Percentiles rank a stretch among this genome's conserved stretches.
Conservation (phyloP, 805 yeast species). For the Candida andamanensis region DNA sequence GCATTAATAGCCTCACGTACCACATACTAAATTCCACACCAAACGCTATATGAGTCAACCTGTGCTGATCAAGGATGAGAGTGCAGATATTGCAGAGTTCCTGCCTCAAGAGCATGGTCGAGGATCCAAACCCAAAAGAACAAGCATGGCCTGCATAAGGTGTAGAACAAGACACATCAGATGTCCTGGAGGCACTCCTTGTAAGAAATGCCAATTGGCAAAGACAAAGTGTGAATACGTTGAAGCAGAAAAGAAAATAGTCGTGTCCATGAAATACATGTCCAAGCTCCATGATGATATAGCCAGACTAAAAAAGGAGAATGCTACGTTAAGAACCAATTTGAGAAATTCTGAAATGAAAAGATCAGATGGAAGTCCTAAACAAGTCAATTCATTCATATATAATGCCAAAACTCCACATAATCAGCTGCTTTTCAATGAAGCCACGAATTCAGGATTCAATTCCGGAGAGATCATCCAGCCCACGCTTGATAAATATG, state of each 20-base stretch:
- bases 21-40: no score
- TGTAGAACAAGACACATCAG: constrained; percentile 70
- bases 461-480: constrained; percentile 52
- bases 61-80: no score
- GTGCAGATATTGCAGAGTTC: no score
- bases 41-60: no score
- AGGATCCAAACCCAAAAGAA: constrained; percentile 26
- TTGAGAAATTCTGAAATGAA: constrained; percentile 25
- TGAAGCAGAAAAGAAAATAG: constrained; percentile 68
- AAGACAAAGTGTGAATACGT: constrained; percentile 61
- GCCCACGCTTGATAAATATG: constrained; percentile 66
- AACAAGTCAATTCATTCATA: constrained; percentile 10
- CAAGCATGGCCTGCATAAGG: constrained; percentile 50
- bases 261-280: constrained; percentile 66
- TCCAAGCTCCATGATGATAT: constrained; percentile 65
- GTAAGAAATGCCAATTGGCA: constrained; percentile 55
- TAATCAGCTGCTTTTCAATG: constrained; percentile 10
- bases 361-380: constrained; percentile 4
- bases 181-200: constrained; percentile 77
- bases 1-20: no score
- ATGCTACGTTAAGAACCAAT: constrained; percentile 48
- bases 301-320: constrained; percentile 59
- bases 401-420: constrained; percentile 13
- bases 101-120: no score
- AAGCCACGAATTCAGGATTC: constrained; percentile 6